Evolutionary conservation across 2,329 filamentous ascomycete species (phyloP), one percentile per base, ranked within the genome.

Genomic region (Exserohilum rostratum): DNA sequence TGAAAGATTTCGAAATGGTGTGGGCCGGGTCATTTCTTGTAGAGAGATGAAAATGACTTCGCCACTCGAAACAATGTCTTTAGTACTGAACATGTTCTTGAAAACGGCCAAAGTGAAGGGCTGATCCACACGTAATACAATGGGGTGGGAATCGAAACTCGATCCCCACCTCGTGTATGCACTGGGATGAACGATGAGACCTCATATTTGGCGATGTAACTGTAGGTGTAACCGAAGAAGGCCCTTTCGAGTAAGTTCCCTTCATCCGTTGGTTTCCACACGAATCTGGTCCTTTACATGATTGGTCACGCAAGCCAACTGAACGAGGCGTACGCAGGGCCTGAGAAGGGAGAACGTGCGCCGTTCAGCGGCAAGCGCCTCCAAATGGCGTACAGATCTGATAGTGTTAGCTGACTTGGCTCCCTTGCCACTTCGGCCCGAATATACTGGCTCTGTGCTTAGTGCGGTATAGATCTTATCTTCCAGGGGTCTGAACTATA

Each of bases 151-250:
- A 20, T 38, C 10, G 7, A 1, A n/a, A 37, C 17, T 13, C 1
- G 9, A 10, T 9, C 15, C 35, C 11, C 35, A 20, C 13, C 35
- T 15, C 17, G 12, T 38, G 22, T 13, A 40, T 33, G 13, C 15
- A 22, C 10, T 37, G n/a, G 13, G 11, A 37, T 39, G 34, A 25
- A 51, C 17, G 35, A 27, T 6, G 30, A 25, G n/a, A 15, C 18
- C 31, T 34, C 13, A 35, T 15, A 7, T 22, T 27, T 15, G 13
- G 11, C 11, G 17, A 27, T 34, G 43, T 6, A 20, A 13, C 12
- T 46, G 34, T 13, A 31, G 37, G 15, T 22, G 29, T 6, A 30
- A 30, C 50, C 50, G 50, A 42, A 47, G 37, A 53, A 40, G 50
- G 50, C 37, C 50, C 44, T 47, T 53, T 31, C 37, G 22, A n/a